These are phyloP conservation scores for Pichia sp. DNA, from an alignment of 1,139 yeast species.

Conservation along the genomic window DNA sequence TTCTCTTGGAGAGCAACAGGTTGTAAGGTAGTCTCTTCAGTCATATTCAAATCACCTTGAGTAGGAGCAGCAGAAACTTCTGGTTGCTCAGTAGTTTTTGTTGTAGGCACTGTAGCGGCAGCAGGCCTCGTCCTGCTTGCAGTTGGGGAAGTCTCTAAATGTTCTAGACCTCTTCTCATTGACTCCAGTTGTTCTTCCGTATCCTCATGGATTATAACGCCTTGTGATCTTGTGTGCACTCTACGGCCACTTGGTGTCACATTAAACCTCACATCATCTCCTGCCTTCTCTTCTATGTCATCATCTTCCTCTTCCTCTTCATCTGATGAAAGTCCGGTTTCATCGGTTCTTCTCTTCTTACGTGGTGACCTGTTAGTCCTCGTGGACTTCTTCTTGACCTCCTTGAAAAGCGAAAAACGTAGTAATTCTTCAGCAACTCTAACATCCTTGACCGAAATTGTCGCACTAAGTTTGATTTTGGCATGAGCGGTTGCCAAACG, in stretches of 20 bases:
- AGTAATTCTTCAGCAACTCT: constrained; percentile 80
- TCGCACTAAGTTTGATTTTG: constrained; percentile 76
- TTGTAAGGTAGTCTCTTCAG: constrained; percentile 37
- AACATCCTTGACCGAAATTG: constrained; percentile 76
- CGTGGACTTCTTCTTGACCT: constrained; percentile 38
- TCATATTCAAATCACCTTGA: constrained; percentile 21
- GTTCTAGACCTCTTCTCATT: constrained; percentile 25
- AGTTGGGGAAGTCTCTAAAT: constrained; percentile 17
- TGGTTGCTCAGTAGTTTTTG: neutral
- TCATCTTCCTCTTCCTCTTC: constrained; percentile 16
- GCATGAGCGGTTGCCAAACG: constrained; percentile 98
- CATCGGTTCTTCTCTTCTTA: constrained; percentile 29
- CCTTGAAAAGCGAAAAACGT: constrained; percentile 83
- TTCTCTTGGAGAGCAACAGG: constrained; percentile 18
- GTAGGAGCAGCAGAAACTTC: neutral
- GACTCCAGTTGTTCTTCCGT: constrained; percentile 25
- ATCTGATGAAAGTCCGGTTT: constrained; percentile 15
- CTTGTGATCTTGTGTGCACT: constrained; percentile 11
- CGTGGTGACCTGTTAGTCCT: constrained; percentile 25
- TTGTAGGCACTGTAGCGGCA: neutral
- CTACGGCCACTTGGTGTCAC: constrained; percentile 1
- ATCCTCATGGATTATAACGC: constrained; percentile 26
- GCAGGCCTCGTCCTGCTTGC: neutral
- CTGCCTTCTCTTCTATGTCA: constrained; percentile 12
- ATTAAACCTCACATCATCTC: constrained; percentile 9